A percentile compares a stretch with the other conserved stretches of the same genome.
Conservation (phyloP, 306 rosid species). For the Morella rubra region DNA sequence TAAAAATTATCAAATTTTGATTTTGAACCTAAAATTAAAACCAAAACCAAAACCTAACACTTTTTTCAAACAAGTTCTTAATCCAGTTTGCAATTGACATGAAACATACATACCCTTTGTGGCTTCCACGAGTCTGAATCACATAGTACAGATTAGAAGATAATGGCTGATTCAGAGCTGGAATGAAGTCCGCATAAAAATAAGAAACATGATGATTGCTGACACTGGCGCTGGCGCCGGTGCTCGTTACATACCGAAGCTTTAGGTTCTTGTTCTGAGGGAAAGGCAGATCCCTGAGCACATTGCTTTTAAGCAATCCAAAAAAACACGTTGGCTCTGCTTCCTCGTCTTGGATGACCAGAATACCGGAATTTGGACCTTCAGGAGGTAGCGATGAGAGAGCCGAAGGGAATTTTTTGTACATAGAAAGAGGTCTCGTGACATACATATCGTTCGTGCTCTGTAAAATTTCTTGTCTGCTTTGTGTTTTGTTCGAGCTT, state of each 20-base stretch:
- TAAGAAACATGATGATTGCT: background rate
- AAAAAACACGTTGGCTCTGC: slow-evolving; percentile 23
- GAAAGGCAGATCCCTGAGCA: slow-evolving; percentile 31
- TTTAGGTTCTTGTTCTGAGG: slow-evolving; percentile 41
- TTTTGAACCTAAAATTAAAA: too few relatives aligned
- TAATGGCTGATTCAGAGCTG: slow-evolving; percentile 66
- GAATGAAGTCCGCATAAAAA: slow-evolving; percentile 56
- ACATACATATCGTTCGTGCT: slow-evolving; percentile 25
- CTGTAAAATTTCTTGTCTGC: background rate
- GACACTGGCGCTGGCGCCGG: background rate
- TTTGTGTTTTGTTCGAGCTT: background rate
- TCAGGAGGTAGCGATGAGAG: slow-evolving; percentile 25
- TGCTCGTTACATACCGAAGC: background rate
- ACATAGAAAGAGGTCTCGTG: slow-evolving; percentile 32
- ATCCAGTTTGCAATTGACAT: too few relatives aligned
- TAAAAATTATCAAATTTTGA: too few relatives aligned
- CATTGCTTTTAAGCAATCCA: slow-evolving; percentile 1
- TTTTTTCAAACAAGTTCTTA: too few relatives aligned
- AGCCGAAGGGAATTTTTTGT: slow-evolving; percentile 19
- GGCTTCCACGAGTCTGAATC: slow-evolving; percentile 40
- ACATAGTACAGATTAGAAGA: slow-evolving; percentile 66
- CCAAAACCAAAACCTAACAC: too few relatives aligned
- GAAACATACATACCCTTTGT: slow-evolving; percentile 57
- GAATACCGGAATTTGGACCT: slow-evolving; percentile 40
- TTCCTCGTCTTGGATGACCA: slow-evolving; percentile 33